Conservation (phyloP, 805 yeast species). For the Kazachstania martiniae region DNA sequence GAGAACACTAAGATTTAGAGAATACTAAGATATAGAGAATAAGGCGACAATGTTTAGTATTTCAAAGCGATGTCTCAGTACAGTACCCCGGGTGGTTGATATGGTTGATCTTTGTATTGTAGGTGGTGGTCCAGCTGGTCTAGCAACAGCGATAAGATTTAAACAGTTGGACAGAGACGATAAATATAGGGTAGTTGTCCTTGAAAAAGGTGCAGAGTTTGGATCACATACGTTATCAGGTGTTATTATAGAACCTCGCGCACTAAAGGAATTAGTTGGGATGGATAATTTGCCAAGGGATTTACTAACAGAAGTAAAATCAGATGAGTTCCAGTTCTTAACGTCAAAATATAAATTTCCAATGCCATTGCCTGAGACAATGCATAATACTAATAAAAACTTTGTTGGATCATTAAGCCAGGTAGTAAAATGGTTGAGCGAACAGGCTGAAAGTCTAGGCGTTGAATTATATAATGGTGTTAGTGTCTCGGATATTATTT, state of each 20-base stretch:
- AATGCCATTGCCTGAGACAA: slow-evolving; percentile 88
- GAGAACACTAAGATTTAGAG: too few species aligned
- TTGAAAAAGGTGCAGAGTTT: slow-evolving; percentile 88
- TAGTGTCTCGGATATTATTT: slow-evolving; percentile 70
- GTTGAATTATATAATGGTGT: slow-evolving; percentile 91
- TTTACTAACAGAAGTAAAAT: slow-evolving; percentile 59
- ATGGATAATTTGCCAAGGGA: slow-evolving; percentile 48
- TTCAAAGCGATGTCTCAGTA: background rate
- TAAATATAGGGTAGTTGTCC: slow-evolving; percentile 71
- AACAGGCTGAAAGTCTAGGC: slow-evolving; percentile 84
- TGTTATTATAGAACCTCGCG: slow-evolving; percentile 86
- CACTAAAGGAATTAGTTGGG: slow-evolving; percentile 75
- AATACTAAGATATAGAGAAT: too few species aligned
- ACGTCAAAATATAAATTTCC: slow-evolving; percentile 49
- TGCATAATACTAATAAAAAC: slow-evolving; percentile 71
- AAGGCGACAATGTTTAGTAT: too few species aligned
- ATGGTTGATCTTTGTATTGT: slow-evolving; percentile 90
- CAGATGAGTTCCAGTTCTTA: slow-evolving; percentile 64
- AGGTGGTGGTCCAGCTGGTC: slow-evolving; percentile 97
- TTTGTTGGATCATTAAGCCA: slow-evolving; percentile 76
- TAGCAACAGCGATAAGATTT: slow-evolving; percentile 82
- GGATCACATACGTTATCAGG: slow-evolving; percentile 92
- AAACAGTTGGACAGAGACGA: slow-evolving; percentile 77
- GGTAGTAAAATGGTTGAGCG: slow-evolving; percentile 73
- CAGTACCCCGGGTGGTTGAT: slow-evolving; percentile 55